These are phyloP conservation scores for Fraxinus americana DNA, from an alignment of 257 asterid species.

Conservation along the genomic window DNA sequence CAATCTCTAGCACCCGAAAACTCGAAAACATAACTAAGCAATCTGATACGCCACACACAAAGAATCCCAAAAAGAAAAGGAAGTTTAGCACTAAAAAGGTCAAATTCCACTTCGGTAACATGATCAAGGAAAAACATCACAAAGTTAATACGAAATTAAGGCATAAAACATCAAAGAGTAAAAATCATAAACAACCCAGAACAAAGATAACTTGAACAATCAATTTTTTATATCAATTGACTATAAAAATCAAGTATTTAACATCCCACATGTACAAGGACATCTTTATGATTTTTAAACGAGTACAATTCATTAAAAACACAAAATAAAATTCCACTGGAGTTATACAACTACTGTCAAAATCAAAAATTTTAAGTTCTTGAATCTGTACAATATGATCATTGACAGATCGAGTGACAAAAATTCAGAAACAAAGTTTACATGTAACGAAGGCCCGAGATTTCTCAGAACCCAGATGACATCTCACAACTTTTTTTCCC, in stretches of 20 bases:
- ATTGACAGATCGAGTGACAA: conserved; percentile 53
- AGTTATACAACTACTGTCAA: conserved; percentile 28
- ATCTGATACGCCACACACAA: conserved; percentile 28
- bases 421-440: conserved; percentile 36
- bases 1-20: conserved; percentile 29
- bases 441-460: conserved; percentile 53
- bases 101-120: conserved; percentile 25
- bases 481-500: conserved; percentile 23
- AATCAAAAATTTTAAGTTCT: conserved; percentile 30
- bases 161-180: conserved; percentile 11
- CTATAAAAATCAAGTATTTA: conserved; percentile 49
- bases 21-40: conserved; percentile 23
- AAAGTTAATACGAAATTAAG: conserved; percentile 11
- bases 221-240: conserved; percentile 29
- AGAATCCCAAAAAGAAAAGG: conserved; percentile 39
- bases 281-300: conserved; percentile 42
- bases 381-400: conserved; percentile 51
- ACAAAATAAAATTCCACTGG: conserved; percentile 42
- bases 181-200: conserved; percentile 20
- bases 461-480: conserved; percentile 62
- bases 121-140: conserved; percentile 28
- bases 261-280: conserved; percentile 29
- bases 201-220: conserved; percentile 31
- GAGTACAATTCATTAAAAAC: conserved; percentile 39
- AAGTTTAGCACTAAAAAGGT: conserved; percentile 28